Conservation (phyloP, 2,329 filamentous ascomycete species). For the Stachybotrys elegans region DNA sequence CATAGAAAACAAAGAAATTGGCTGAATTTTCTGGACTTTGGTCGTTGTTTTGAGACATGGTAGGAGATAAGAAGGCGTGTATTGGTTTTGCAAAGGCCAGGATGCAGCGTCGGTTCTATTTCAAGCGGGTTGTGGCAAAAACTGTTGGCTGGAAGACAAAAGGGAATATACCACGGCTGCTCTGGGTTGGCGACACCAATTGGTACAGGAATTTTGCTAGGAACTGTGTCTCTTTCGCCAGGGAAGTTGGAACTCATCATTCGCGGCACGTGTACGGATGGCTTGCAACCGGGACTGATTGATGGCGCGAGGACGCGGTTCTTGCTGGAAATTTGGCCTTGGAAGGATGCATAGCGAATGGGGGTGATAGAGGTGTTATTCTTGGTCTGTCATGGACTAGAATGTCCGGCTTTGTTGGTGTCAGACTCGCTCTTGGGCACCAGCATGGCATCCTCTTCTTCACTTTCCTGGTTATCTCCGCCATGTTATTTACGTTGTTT, state of each 20-base stretch:
- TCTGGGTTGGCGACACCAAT: conserved; percentile 28
- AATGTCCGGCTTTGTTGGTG: too few relatives aligned
- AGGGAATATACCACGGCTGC: conserved; percentile 32
- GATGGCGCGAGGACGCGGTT: conserved; percentile 20
- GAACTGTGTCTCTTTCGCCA: conserved; percentile 22
- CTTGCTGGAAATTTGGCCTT: conserved; percentile 38
- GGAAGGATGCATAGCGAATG: conserved; percentile 39
- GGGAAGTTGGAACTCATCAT: conserved; percentile 20
- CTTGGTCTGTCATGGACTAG: too few relatives aligned
- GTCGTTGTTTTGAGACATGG: conserved; percentile 33
- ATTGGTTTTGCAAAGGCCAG: conserved; percentile 31
- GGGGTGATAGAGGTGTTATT: conserved; percentile 36
- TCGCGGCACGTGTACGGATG: neutral
- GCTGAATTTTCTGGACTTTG: conserved; percentile 37
- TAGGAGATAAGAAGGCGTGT: conserved; percentile 27
- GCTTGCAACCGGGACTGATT: conserved; percentile 4
- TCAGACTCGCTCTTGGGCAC: too few relatives aligned
- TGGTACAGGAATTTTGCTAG: conserved; percentile 24
- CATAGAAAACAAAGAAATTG: conserved; percentile 39
- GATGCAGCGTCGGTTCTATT: conserved; percentile 32
- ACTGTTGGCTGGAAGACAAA: conserved; percentile 35
- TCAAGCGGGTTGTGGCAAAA: conserved; percentile 28
- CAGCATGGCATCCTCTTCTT: too few relatives aligned
- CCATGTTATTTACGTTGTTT: too few relatives aligned
- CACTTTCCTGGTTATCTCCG: too few relatives aligned